Evolutionary conservation across 169 alveolate species (phyloP).

Genomic region (Eimeria zaria): DNA sequence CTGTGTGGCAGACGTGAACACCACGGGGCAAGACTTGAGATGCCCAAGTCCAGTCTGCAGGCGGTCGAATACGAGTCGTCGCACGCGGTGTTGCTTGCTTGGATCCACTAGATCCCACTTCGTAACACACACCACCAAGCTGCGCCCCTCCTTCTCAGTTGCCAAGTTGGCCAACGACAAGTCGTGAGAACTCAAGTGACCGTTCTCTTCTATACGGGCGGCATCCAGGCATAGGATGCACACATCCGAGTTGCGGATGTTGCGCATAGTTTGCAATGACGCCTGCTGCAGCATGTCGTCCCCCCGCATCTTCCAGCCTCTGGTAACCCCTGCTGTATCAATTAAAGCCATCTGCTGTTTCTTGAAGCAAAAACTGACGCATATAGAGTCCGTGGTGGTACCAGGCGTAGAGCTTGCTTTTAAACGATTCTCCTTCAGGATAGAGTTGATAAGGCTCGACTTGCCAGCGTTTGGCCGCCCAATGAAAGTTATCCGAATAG

Average conservation of each 20-base stretch:
- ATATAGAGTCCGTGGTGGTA: conserved; percentile 91
- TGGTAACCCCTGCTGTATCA: conserved; percentile 93
- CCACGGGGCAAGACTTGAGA: conserved; percentile 85
- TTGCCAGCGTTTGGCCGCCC: conserved; percentile 93
- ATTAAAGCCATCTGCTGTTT: conserved; percentile 90
- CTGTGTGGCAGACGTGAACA: conserved; percentile 83
- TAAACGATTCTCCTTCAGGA: conserved; percentile 89
- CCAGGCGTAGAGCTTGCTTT: conserved; percentile 90
- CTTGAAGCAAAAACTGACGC: conserved; percentile 86
- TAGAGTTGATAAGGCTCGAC: conserved; percentile 90
- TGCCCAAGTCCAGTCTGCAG: conserved; percentile 84
- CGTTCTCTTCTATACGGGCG: conserved; percentile 51
- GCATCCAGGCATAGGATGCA: conserved; percentile 86
- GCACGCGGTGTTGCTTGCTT: conserved; percentile 29
- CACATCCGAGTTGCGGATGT: conserved; percentile 82
- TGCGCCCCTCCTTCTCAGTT: conserved; percentile 83
- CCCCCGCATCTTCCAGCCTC: conserved; percentile 83
- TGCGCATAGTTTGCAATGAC: conserved; percentile 79
- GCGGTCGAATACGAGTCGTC: conserved; percentile 77
- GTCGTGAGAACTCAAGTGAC: conserved; percentile 81
- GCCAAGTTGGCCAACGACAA: conserved; percentile 84
- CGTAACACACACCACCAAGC: conserved; percentile 84
- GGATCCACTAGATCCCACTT: conserved; percentile 86
- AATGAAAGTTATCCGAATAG: conserved; percentile 80
- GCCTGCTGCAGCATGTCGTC: conserved; percentile 83